Percentiles rank a stretch among this genome's conserved stretches.
Conservation (phyloP, 2,329 filamentous ascomycete genomes). For the Chaetomiaceae sp. region DNA sequence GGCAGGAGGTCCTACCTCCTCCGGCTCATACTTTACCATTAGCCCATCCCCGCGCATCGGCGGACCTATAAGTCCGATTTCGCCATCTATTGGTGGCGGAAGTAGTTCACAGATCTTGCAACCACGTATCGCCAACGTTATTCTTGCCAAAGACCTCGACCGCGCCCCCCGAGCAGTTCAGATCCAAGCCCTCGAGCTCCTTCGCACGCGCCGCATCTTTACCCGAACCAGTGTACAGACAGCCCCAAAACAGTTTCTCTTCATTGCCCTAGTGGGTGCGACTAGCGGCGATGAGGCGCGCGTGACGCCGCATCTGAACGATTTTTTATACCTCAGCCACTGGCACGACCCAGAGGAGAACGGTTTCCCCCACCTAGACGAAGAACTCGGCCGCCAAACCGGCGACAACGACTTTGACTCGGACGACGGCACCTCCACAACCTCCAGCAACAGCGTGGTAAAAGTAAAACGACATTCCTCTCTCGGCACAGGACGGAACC, state of each 20-base stretch:
- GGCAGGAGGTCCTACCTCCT: slow-evolving; percentile 12
- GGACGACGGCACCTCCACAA: slow-evolving; percentile 30
- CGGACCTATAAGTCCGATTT: slow-evolving; percentile 17
- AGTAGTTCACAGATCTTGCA: slow-evolving; percentile 17
- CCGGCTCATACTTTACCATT: slow-evolving; percentile 28
- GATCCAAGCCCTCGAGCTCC: slow-evolving; percentile 72
- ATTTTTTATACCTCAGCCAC: slow-evolving; percentile 84
- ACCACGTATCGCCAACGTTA: slow-evolving; percentile 67
- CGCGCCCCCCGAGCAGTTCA: slow-evolving; percentile 70
- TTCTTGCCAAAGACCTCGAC: slow-evolving; percentile 79
- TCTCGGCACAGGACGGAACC: neutral
- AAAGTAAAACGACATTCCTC: slow-evolving; percentile 27
- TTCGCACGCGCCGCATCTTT: slow-evolving; percentile 73
- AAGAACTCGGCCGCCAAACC: slow-evolving; percentile 39
- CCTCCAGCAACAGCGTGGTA: slow-evolving; percentile 43
- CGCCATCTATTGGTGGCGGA: slow-evolving; percentile 6
- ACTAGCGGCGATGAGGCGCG: slow-evolving; percentile 33
- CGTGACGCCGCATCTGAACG: slow-evolving; percentile 62
- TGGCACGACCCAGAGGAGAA: slow-evolving; percentile 67
- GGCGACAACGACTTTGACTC: slow-evolving; percentile 25
- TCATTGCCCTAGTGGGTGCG: slow-evolving; percentile 64
- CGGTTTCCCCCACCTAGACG: slow-evolving; percentile 71
- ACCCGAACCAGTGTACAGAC: slow-evolving; percentile 69
- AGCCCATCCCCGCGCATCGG: slow-evolving; percentile 12
- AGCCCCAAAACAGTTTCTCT: slow-evolving; percentile 73